Evolutionary conservation across 1,284 basidiomycete species (phyloP).

Genomic region (Takashimella koratensis): DNA sequence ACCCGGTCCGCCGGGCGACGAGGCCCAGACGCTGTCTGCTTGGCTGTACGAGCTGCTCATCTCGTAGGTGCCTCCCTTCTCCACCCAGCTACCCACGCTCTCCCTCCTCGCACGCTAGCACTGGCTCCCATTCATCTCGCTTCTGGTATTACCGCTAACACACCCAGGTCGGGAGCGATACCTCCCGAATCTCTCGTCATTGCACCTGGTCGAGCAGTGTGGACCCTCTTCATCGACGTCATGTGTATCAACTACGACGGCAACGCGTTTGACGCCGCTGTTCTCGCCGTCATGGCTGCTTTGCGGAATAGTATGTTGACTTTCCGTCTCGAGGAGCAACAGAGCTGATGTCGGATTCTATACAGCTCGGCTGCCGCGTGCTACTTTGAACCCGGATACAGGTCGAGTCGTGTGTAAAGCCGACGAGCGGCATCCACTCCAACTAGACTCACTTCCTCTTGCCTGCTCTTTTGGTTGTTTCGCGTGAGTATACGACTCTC

Average conservation of each 20-base stretch:
- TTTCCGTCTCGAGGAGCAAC: neutral
- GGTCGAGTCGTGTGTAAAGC: constrained; percentile 65
- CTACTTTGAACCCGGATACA: constrained; percentile 66
- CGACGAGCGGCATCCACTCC: constrained; percentile 50
- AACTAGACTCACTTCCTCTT: constrained; percentile 56
- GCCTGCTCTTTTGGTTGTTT: constrained; percentile 77
- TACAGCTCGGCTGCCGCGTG: constrained; percentile 70
- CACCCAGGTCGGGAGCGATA: constrained; percentile 62
- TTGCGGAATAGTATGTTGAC: constrained; percentile 68
- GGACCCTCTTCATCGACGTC: constrained; percentile 89
- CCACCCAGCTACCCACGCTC: no score
- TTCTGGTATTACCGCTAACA: neutral
- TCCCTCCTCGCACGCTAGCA: no score
- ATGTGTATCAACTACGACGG: constrained; percentile 97
- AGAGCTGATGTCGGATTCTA: neutral
- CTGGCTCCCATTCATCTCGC: no score
- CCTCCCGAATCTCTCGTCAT: constrained; percentile 72
- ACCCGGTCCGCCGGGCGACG: constrained; percentile 85
- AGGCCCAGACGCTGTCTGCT: constrained; percentile 83
- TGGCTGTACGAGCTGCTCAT: constrained; percentile 70
- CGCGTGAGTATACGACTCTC: constrained; percentile 54
- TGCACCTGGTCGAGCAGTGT: constrained; percentile 70
- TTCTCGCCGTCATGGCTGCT: constrained; percentile 82
- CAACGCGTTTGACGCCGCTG: constrained; percentile 84
- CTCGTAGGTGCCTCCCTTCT: constrained; percentile 61